Evolutionary conservation across 192 early-diverging fungal genomes (phyloP).

Genomic region (Linnemannia zychae): DNA sequence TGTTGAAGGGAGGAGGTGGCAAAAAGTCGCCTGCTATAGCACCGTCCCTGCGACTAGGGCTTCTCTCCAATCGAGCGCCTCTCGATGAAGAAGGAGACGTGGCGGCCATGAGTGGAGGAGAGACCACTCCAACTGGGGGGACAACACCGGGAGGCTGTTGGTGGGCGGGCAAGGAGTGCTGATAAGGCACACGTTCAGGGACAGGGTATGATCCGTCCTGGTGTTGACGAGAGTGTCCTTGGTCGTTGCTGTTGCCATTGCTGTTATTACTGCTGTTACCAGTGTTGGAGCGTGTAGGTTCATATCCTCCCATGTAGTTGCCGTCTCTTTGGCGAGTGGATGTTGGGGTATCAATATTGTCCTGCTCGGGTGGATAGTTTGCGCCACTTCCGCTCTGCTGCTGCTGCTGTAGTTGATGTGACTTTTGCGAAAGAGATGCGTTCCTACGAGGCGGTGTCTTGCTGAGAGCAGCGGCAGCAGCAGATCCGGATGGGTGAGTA

Average conservation of each 20-base stretch:
- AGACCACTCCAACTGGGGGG: background rate
- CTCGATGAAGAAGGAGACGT: background rate
- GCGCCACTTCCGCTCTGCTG: background rate
- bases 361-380: constrained; percentile 7
- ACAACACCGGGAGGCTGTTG: constrained; percentile 49
- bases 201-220: background rate
- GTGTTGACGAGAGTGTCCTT: constrained; percentile 6
- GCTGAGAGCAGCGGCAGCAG: background rate
- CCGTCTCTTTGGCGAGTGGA: background rate
- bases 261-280: background rate
- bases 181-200: constrained; percentile 37
- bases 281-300: constrained; percentile 25
- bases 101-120: background rate
- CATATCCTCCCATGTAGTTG: constrained; percentile 11
- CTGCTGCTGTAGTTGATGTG: constrained; percentile 10
- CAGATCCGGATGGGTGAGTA: background rate
- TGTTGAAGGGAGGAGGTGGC: constrained; percentile 23
- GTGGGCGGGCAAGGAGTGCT: constrained; percentile 50
- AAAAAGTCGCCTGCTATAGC: constrained; percentile 10
- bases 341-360: constrained; percentile 11
- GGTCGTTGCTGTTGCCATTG: background rate
- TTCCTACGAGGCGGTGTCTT: background rate
- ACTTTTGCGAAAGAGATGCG: too few species aligned
- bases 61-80: constrained; percentile 22
- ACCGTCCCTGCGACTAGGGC: constrained; percentile 27